phyloP scores from a whole-genome alignment of 148 eudicot species.

The Persicaria maculosa region DNA sequence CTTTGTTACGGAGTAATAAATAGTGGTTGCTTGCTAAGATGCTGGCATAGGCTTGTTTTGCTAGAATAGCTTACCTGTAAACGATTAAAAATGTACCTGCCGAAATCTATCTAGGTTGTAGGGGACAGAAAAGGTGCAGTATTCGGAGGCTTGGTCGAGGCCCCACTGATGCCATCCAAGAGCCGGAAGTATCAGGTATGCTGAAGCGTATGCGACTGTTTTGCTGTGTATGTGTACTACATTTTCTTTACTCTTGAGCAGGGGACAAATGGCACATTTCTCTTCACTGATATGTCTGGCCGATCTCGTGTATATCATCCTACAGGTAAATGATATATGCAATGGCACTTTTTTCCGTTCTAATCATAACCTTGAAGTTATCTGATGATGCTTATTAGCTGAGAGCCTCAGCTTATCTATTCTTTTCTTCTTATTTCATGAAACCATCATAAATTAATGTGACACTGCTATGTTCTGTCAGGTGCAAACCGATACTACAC shows the following conservation, averaged over 20 bases:
- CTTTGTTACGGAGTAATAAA: not conserved
- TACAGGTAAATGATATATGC: conserved; percentile 48
- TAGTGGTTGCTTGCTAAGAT: not conserved
- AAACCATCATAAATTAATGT: not conserved
- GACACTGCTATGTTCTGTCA: conserved; percentile 21
- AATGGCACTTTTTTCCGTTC: no score
- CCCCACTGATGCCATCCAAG: conserved; percentile 60
- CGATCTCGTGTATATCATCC: conserved; percentile 53
- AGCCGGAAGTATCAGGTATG: conserved; percentile 76
- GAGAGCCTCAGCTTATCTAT: no score
- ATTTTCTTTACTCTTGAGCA: conserved; percentile 23
- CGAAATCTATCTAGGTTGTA: conserved; percentile 48
- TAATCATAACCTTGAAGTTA: no score
- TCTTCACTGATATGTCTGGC: conserved; percentile 68
- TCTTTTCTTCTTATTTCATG: no score
- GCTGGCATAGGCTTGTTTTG: not conserved
- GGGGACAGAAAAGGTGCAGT: conserved; percentile 85
- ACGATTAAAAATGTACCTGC: not conserved
- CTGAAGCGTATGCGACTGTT: conserved; percentile 5
- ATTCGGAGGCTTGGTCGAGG: conserved; percentile 92
- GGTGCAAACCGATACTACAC: conserved; percentile 87
- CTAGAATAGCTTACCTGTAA: not conserved
- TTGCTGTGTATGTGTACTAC: conserved; percentile 9
- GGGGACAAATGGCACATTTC: conserved; percentile 78
- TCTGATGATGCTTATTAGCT: no score